Conservation (phyloP, 2,329 filamentous ascomycete species). For the Scleromitrula shiraiana region DNA sequence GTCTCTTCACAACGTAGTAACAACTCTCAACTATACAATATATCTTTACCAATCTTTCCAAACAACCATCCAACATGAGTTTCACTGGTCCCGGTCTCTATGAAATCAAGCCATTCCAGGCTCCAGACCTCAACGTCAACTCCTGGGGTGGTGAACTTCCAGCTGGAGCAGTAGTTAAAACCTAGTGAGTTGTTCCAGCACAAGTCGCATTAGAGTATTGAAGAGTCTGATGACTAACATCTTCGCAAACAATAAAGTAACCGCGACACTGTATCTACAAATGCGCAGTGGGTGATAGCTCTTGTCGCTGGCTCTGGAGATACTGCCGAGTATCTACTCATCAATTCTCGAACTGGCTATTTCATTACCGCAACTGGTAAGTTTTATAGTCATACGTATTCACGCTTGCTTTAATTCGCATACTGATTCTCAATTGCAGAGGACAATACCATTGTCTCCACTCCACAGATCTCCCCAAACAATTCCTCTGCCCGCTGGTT, state of each 20-base stretch:
- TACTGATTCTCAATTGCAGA: background rate
- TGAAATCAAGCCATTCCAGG: slow-evolving; percentile 2
- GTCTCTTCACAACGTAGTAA: background rate
- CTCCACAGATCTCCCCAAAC: background rate
- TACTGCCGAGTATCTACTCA: background rate
- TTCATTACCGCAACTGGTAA: background rate
- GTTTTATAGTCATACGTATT: background rate
- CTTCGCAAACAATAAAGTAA: background rate
- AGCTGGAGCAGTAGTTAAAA: background rate
- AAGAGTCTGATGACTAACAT: background rate
- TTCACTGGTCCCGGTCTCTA: background rate
- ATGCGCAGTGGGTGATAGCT: background rate
- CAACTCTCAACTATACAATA: background rate
- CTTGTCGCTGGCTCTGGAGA: slow-evolving; percentile 1
- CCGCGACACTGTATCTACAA: background rate
- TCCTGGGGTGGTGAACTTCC: background rate
- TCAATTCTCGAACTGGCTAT: background rate
- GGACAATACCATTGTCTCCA: background rate
- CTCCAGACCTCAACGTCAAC: background rate
- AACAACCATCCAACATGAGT: background rate
- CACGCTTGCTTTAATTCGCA: background rate
- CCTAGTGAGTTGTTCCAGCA: background rate
- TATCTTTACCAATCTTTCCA: background rate
- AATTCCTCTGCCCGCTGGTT: background rate
- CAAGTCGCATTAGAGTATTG: background rate